Evolutionary conservation across 2,329 filamentous ascomycete species (phyloP).

Genomic region (Colletotrichum euphorbiae): DNA sequence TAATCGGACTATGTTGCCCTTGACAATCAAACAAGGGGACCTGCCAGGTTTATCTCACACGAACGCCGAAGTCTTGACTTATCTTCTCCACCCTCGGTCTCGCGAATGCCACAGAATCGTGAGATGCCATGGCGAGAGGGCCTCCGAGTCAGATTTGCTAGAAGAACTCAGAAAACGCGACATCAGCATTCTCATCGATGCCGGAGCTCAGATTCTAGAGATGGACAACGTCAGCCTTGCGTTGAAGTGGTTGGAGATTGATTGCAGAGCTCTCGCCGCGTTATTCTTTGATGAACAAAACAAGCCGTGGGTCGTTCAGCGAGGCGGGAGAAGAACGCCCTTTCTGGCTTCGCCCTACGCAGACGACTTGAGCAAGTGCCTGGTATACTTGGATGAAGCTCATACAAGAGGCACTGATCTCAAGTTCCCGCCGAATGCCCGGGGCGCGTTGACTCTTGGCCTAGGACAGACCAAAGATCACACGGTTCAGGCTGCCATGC

Average conservation of each 20-base stretch:
- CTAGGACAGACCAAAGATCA: conserved; percentile 70
- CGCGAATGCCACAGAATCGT: conserved; percentile 54
- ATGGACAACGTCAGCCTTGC: conserved; percentile 65
- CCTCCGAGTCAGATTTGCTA: conserved; percentile 59
- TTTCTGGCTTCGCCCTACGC: conserved; percentile 66
- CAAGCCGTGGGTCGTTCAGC: conserved; percentile 57
- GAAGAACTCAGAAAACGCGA: conserved; percentile 46
- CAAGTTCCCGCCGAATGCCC: conserved; percentile 60
- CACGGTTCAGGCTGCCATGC: conserved; percentile 74
- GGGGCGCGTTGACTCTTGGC: conserved; percentile 67
- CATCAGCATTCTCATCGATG: conserved; percentile 71
- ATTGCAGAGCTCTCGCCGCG: conserved; percentile 58
- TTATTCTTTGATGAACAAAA: conserved; percentile 65
- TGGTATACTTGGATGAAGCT: conserved; percentile 71
- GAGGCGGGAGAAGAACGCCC: conserved; percentile 51
- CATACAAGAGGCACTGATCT: conserved; percentile 72
- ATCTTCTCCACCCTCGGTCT: conserved; percentile 66
- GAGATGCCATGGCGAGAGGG: conserved; percentile 44
- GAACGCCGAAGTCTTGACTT: conserved; percentile 71
- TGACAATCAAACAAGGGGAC: conserved; percentile 72
- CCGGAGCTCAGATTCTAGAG: conserved; percentile 73
- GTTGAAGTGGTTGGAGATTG: conserved; percentile 61
- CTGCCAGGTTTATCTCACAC: conserved; percentile 67
- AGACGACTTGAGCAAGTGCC: conserved; percentile 61
- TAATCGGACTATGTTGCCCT: conserved; percentile 67